phyloP scores from a whole-genome alignment of 352 stramenopile species.

The Phytophthora parvispora region DNA sequence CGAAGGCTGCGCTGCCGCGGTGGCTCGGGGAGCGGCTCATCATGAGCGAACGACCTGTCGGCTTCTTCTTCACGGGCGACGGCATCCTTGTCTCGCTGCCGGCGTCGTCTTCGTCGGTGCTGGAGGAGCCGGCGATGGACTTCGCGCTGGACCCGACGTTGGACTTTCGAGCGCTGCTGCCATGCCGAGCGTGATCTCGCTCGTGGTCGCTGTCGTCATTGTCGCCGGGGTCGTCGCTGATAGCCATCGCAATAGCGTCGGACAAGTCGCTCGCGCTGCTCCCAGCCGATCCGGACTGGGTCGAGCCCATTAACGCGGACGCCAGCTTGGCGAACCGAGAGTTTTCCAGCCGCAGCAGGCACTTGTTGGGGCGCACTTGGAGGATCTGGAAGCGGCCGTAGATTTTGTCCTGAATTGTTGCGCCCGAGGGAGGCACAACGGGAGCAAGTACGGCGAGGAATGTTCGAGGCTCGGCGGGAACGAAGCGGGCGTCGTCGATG shows the following conservation, averaged over 20 bases:
- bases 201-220: conserved; percentile 8
- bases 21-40: conserved; percentile 48
- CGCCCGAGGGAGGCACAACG: conserved; percentile 50
- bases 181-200: conserved; percentile 8
- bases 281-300: conserved; percentile 16
- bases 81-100: conserved; percentile 53
- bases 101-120: conserved; percentile 29
- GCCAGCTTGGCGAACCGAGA: conserved; percentile 53
- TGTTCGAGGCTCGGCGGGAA: conserved; percentile 68
- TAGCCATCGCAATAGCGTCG: conserved; percentile 50
- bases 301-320: conserved; percentile 18
- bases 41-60: conserved; percentile 26
- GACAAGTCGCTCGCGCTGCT: conserved; percentile 37
- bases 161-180: conserved; percentile 13
- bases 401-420: conserved; percentile 78
- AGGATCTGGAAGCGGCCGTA: conserved; percentile 79
- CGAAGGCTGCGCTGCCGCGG: conserved; percentile 39
- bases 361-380: conserved; percentile 67
- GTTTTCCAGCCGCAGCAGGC: conserved; percentile 66
- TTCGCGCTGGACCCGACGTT: conserved; percentile 13
- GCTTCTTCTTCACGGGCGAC: conserved; percentile 71
- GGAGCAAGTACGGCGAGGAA: conserved; percentile 61
- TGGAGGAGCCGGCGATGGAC: conserved; percentile 6
- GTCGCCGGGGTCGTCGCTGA: conserved; percentile 34
- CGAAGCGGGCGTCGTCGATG: conserved; percentile 77